These are phyloP conservation scores for Pythium volutum DNA, from an alignment of 352 stramenopile genomes.

Conservation along the genomic window DNA sequence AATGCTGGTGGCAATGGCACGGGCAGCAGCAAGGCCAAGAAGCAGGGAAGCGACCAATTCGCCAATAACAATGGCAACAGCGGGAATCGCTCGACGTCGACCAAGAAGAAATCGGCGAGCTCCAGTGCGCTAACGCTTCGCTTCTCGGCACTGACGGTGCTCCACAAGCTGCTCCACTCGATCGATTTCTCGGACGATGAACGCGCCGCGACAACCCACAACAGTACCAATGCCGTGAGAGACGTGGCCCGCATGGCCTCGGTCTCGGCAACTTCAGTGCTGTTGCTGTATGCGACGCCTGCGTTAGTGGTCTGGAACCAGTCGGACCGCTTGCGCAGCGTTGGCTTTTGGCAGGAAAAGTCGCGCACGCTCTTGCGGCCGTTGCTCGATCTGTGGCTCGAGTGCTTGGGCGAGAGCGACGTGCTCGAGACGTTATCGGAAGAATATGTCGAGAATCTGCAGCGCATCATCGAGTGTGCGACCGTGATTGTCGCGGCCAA, in stretches of 20 bases:
- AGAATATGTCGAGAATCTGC: slow-evolving; percentile 70
- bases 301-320: slow-evolving; percentile 33
- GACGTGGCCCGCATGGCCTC: slow-evolving; percentile 20
- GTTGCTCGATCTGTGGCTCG: slow-evolving; percentile 74
- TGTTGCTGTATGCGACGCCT: slow-evolving; percentile 53
- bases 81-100: slow-evolving; percentile 25
- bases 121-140: slow-evolving; percentile 47
- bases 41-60: slow-evolving; percentile 8
- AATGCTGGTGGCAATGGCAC: slow-evolving; percentile 15
- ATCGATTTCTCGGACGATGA: slow-evolving; percentile 37
- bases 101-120: slow-evolving; percentile 42
- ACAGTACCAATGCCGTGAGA: slow-evolving; percentile 2
- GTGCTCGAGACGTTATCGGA: slow-evolving; percentile 51
- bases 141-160: slow-evolving; percentile 58
- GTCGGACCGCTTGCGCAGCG: slow-evolving; percentile 31
- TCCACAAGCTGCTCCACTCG: slow-evolving; percentile 61
- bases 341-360: slow-evolving; percentile 72
- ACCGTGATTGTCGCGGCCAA: slow-evolving; percentile 60
- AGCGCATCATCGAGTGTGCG: slow-evolving; percentile 70
- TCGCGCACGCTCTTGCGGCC: slow-evolving; percentile 49
- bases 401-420: slow-evolving; percentile 51
- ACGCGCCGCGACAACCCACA: background rate
- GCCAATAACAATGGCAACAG: background rate
- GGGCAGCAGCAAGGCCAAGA: slow-evolving; percentile 20
- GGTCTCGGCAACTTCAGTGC: slow-evolving; percentile 28